phyloP scores from a whole-genome alignment of 2,329 filamentous ascomycete genomes.

The Trichoderma koningii region DNA sequence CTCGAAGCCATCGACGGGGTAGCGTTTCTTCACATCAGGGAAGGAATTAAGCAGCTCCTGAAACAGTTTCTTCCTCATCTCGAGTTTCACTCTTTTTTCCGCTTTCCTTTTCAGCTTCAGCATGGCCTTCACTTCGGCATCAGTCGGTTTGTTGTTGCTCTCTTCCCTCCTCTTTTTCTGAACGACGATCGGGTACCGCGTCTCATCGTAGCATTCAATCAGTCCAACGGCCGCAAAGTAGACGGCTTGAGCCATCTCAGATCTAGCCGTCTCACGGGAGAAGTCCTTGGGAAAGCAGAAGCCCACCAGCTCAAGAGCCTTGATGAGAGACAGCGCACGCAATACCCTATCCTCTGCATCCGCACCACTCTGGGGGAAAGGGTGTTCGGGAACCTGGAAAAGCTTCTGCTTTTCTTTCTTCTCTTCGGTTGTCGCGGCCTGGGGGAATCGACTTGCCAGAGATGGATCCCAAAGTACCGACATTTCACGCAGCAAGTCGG shows the following conservation, averaged over 20 bases:
- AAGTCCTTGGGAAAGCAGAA: conserved; percentile 19
- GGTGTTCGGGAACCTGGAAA: conserved; percentile 4
- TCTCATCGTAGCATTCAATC: conserved; percentile 12
- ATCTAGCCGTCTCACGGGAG: conserved; percentile 18
- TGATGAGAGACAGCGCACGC: conserved; percentile 19
- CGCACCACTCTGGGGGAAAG: background rate
- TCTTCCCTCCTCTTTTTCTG: background rate
- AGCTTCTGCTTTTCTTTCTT: background rate
- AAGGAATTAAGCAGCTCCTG: conserved; percentile 15
- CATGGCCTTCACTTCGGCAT: background rate
- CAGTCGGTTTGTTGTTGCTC: background rate
- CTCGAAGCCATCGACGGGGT: background rate
- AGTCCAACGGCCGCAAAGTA: conserved; percentile 13
- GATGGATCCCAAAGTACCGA: conserved; percentile 13
- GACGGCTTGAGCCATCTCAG: conserved; percentile 23
- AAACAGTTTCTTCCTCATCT: conserved; percentile 15
- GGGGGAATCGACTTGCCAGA: background rate
- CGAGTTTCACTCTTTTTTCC: conserved; percentile 11
- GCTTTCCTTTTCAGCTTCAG: background rate
- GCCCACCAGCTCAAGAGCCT: conserved; percentile 16
- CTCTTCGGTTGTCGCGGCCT: background rate
- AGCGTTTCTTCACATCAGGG: background rate
- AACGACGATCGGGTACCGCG: background rate
- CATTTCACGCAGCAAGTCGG: background rate
- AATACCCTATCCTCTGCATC: background rate